Conservation (phyloP, 1,139 yeast genomes). For the Waltiozyma solani region DNA sequence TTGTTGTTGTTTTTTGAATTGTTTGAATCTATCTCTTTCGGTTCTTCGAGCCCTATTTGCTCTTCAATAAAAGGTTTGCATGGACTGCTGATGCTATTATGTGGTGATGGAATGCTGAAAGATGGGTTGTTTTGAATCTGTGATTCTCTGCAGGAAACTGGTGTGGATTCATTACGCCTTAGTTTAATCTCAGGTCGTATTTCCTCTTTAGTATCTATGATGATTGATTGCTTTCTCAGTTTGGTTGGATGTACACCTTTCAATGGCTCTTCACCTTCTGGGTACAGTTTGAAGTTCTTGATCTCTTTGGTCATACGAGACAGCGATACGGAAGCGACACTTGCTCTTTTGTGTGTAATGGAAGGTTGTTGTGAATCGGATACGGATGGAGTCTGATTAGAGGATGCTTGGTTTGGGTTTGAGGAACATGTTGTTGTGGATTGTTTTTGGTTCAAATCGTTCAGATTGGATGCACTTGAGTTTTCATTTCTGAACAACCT, state of each 20-base stretch:
- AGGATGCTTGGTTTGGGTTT: neutral
- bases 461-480: conserved; percentile 10
- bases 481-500: conserved; percentile 32
- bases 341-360: neutral
- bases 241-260: neutral
- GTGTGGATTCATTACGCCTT: neutral
- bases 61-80: neutral
- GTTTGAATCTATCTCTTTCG: neutral
- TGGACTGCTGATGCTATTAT: neutral
- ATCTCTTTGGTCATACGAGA: conserved; percentile 7
- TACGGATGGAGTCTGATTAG: neutral
- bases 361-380: neutral
- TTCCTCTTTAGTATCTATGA: neutral
- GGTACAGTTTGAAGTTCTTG: conserved; percentile 9
- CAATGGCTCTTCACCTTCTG: conserved; percentile 1
- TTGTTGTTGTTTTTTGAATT: neutral
- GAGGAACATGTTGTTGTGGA: neutral
- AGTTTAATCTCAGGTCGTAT: neutral
- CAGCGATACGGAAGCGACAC: neutral
- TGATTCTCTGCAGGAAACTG: conserved; percentile 1
- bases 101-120: conserved; percentile 6
- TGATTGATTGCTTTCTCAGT: neutral
- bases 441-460: conserved; percentile 2
- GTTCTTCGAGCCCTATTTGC: neutral
- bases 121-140: conserved; percentile 7